Percentiles rank a stretch among this genome's conserved stretches.
Evolutionary conservation across 495 filamentous ascomycete genomes (phyloP).

Genomic region (Margaritispora aquatica): DNA sequence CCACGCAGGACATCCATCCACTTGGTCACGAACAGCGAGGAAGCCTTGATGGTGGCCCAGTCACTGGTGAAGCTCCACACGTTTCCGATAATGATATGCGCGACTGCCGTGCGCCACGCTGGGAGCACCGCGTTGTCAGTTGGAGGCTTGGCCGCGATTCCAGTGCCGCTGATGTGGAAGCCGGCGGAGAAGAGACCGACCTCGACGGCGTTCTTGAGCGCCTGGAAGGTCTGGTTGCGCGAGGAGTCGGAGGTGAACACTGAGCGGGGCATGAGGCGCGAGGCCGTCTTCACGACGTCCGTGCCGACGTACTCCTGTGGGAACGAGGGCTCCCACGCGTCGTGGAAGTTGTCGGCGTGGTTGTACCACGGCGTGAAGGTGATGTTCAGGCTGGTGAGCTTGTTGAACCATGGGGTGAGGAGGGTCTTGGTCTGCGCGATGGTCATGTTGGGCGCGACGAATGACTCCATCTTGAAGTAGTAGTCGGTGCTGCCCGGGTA

Average conservation of each 20-base stretch:
- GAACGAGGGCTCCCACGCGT: conserved; percentile 39
- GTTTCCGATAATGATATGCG: background rate
- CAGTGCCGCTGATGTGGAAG: background rate
- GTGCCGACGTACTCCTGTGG: conserved; percentile 32
- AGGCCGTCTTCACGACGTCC: conserved; percentile 41
- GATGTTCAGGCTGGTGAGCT: conserved; percentile 25
- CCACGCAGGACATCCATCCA: conserved; percentile 28
- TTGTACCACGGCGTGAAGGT: conserved; percentile 19
- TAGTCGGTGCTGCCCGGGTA: background rate
- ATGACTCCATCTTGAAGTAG: conserved; percentile 11
- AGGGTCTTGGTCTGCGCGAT: conserved; percentile 5
- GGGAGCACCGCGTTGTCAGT: conserved; percentile 47
- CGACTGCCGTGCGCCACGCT: conserved; percentile 44
- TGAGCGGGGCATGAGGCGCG: conserved; percentile 53
- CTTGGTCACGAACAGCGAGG: conserved; percentile 29
- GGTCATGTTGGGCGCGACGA: conserved; percentile 13
- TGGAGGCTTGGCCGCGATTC: background rate
- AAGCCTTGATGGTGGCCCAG: conserved; percentile 22
- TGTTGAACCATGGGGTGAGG: conserved; percentile 10
- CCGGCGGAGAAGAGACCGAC: background rate
- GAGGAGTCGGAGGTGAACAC: conserved; percentile 29
- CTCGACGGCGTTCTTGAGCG: background rate
- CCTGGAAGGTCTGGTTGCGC: conserved; percentile 3
- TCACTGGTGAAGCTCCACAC: conserved; percentile 28
- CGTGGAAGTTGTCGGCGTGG: conserved; percentile 38